phyloP scores from a whole-genome alignment of 148 eudicot genomes.

The Bassia scoparia region DNA sequence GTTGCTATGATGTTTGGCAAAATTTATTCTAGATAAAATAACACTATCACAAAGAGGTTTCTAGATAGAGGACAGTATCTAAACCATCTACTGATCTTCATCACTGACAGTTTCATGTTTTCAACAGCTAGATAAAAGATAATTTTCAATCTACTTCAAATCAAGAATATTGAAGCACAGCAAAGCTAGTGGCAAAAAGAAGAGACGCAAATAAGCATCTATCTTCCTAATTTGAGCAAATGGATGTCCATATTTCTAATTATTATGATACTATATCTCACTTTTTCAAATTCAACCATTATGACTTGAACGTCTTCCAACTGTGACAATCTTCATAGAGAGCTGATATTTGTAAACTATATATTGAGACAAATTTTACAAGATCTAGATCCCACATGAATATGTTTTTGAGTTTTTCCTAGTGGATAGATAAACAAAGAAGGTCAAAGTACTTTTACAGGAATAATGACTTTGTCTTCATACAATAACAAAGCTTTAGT shows the following conservation, averaged over 20 bases:
- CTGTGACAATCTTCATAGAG: too few species aligned
- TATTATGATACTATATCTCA: neutral
- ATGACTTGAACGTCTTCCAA: neutral
- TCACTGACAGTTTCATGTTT: slow-evolving; percentile 1
- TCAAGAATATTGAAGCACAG: neutral
- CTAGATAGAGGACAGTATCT: neutral
- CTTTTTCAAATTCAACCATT: neutral
- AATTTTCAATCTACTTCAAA: slow-evolving; percentile 5
- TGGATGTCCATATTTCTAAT: neutral
- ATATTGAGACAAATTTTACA: neutral
- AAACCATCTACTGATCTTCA: neutral
- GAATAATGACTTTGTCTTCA: neutral
- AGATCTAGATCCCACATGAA: neutral
- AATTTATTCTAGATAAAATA: too few species aligned
- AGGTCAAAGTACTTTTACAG: neutral
- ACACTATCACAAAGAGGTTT: neutral
- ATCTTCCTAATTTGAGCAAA: neutral
- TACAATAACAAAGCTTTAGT: too few species aligned
- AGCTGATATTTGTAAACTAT: neutral
- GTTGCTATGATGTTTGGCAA: too few species aligned
- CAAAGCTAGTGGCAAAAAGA: neutral
- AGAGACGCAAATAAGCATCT: neutral
- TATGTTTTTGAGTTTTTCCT: neutral
- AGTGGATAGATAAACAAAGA: neutral
- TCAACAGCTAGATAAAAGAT: neutral